Conservation (phyloP, 352 stramenopile species). For the Thalassiosira mediterranea region DNA sequence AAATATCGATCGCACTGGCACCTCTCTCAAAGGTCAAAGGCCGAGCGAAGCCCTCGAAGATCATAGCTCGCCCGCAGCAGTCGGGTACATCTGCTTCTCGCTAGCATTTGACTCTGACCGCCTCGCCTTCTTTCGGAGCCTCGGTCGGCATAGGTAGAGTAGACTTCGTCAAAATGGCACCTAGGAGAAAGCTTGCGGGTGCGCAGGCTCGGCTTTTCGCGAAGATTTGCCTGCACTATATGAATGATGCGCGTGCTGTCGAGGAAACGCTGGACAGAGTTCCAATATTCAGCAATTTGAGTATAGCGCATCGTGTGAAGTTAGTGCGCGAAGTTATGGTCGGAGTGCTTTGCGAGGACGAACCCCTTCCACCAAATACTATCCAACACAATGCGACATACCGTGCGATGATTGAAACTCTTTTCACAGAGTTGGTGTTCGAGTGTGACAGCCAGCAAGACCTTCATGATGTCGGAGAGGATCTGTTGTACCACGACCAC, state of each 20-base stretch:
- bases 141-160: too few relatives aligned
- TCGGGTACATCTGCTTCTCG: too few relatives aligned
- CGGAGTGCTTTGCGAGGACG: slow-evolving; percentile 22
- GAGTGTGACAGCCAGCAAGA: slow-evolving; percentile 13
- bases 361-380: slow-evolving; percentile 17
- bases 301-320: slow-evolving; percentile 8
- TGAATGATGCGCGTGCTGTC: background rate
- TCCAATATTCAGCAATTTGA: slow-evolving; percentile 16
- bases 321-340: slow-evolving; percentile 18
- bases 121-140: too few relatives aligned
- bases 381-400: slow-evolving; percentile 28
- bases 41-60: too few relatives aligned
- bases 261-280: slow-evolving; percentile 1
- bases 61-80: too few relatives aligned
- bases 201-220: slow-evolving; percentile 13
- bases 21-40: too few relatives aligned
- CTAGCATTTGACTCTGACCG: too few relatives aligned
- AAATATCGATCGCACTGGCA: too few relatives aligned
- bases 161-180: too few relatives aligned
- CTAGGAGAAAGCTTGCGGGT: background rate
- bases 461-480: slow-evolving; percentile 5
- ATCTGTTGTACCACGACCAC: background rate
- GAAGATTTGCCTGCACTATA: slow-evolving; percentile 13
- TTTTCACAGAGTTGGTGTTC: background rate
- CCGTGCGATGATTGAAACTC: slow-evolving; percentile 7